Percentiles rank a stretch among this genome's conserved stretches.
These are phyloP conservation scores for Nicotiana sylvestris DNA, from an alignment of 257 asterid genomes.

Conservation along the genomic window DNA sequence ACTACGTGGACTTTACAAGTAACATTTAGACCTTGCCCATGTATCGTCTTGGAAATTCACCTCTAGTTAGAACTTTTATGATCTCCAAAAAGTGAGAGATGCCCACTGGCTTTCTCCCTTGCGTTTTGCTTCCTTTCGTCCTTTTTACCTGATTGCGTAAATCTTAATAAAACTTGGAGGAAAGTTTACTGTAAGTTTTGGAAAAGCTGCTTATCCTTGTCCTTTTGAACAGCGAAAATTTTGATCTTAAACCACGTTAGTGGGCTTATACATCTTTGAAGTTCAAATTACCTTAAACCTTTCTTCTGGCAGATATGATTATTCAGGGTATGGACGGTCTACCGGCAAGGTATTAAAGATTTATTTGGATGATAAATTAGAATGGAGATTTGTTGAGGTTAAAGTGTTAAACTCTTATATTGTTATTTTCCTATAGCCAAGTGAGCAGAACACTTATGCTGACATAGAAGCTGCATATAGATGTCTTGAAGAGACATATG, in stretches of 20 bases:
- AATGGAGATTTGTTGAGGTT: slow-evolving; percentile 13
- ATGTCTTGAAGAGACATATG: slow-evolving; percentile 79
- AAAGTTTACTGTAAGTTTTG: background rate
- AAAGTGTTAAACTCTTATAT: slow-evolving; percentile 16
- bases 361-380: slow-evolving; percentile 13
- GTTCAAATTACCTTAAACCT: slow-evolving; percentile 11
- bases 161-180: background rate
- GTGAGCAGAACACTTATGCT: slow-evolving; percentile 85
- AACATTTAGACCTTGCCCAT: background rate
- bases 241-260: background rate
- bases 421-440: slow-evolving; percentile 50
- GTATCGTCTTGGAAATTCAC: background rate
- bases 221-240: background rate
- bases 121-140: background rate
- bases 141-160: background rate
- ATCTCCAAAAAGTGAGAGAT: slow-evolving; percentile 1
- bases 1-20: background rate
- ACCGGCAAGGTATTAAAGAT: slow-evolving; percentile 78
- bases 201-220: background rate
- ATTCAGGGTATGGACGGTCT: slow-evolving; percentile 91
- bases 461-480: slow-evolving; percentile 92
- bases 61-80: background rate
- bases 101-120: background rate
- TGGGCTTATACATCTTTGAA: slow-evolving; percentile 1
- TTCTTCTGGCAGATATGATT: slow-evolving; percentile 65